phyloP scores from a whole-genome alignment of 2,329 filamentous ascomycete species.

The Elsinoe batatas region DNA sequence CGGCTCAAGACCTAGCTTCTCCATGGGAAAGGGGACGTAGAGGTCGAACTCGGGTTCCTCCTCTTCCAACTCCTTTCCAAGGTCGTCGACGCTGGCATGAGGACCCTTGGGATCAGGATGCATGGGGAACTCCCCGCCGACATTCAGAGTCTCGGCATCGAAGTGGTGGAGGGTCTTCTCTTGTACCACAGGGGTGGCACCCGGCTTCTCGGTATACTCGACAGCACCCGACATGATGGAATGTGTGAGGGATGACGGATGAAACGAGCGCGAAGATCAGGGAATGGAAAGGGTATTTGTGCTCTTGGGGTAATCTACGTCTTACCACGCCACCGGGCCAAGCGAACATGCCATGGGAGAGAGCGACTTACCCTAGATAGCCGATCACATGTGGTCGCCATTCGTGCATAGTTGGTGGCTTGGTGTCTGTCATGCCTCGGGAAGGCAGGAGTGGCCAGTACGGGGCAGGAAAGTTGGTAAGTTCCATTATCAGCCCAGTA shows the following conservation, averaged over 20 bases:
- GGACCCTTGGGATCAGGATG: conserved; percentile 8
- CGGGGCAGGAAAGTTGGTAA: background rate
- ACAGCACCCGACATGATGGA: conserved; percentile 1
- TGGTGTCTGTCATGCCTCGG: conserved; percentile 22
- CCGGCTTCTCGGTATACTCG: conserved; percentile 1
- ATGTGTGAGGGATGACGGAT: background rate
- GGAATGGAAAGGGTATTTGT: background rate
- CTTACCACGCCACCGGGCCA: background rate
- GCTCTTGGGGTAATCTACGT: background rate
- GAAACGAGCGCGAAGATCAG: background rate
- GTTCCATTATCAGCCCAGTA: background rate
- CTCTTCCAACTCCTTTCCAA: conserved; percentile 2
- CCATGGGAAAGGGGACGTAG: conserved; percentile 2
- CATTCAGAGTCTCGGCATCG: conserved; percentile 4
- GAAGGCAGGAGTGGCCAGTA: background rate
- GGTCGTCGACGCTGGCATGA: conserved; percentile 3
- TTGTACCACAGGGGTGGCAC: background rate
- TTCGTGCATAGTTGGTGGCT: conserved; percentile 25
- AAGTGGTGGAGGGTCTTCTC: background rate
- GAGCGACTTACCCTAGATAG: background rate
- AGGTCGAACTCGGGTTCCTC: conserved; percentile 6
- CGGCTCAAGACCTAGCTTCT: background rate
- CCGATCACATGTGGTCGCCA: background rate
- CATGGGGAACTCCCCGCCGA: conserved; percentile 9
- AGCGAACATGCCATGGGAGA: background rate